Evolutionary conservation across 331 rosid genomes (phyloP), one percentile per base, ranked within the genome.

Genomic region (Acacia concinna): DNA sequence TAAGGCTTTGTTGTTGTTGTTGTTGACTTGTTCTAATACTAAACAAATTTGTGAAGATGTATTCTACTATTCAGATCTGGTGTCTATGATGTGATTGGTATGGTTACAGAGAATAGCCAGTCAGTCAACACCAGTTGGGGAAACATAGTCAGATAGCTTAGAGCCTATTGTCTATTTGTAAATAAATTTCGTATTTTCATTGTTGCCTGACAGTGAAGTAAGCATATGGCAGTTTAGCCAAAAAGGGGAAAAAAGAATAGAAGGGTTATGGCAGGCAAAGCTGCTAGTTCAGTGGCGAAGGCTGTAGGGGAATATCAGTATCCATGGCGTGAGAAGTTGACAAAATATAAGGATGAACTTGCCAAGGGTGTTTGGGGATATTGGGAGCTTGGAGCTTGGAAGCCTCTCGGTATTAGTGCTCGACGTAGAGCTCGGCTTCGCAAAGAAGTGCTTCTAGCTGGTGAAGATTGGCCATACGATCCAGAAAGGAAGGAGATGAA

Each of bases 341-440:
- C 14, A n/a, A 8, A 91, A 69, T 89, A 92, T 83, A 88, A 89
- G 86, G 83, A 83, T 75, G 97, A 94, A 63, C 87, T 92, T 52
- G 85, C 97, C 68, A 94, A 92, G 85, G 98, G 98, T 41, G 94
- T 91, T 1, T 92, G 97, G 97, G 98, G 98, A 67, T 94, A 91
- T 81, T 94, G 98, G 98, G 92, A 94, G 54, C 87, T 94, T 38
- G 97, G 98, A 56, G 98, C 98, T 18, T 94, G 97, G 98, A 91
- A 91, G 90, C 90, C 97, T 7, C 91, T 93, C 2, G 91, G 87
- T 25, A 86, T 94, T 69, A 91, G 98, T 78, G 97, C 91, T 31
- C 90, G 98, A 14, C 95, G 28, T 12, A 86, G 97, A 41, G 97
- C 98, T 28, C 74, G 94, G 59, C 83, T 94, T 21, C 92, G 96